Conservation (phyloP, 371 early-diverging fungal genomes). For the Lichtheimia ornata region DNA sequence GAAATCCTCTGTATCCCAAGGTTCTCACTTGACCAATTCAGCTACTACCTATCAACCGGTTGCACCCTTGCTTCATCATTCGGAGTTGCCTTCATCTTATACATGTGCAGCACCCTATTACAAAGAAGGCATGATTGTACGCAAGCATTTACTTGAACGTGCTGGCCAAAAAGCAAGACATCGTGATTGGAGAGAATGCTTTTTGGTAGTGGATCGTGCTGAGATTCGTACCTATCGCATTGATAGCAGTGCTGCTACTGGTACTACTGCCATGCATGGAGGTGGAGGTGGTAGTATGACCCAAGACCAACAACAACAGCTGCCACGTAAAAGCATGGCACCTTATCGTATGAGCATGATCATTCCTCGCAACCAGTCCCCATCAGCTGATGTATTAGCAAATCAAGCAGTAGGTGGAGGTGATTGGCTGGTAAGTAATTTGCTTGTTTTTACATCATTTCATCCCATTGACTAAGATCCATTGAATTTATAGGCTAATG, state of each 20-base stretch:
- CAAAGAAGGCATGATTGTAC: constrained; percentile 78
- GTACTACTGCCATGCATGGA: constrained; percentile 4
- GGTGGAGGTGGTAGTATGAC: too few relatives aligned
- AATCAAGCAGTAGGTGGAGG: constrained; percentile 22
- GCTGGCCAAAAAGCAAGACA: constrained; percentile 76
- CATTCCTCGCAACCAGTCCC: constrained; percentile 8
- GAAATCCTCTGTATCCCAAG: constrained; percentile 23
- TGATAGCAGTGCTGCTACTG: constrained; percentile 39
- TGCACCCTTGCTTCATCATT: constrained; percentile 28
- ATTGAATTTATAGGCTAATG: constrained; percentile 26
- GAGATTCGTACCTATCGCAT: constrained; percentile 80
- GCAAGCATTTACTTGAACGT: constrained; percentile 82
- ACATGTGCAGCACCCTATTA: constrained; percentile 45
- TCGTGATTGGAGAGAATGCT: constrained; percentile 86
- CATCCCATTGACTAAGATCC: not conserved
- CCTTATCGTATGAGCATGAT: constrained; percentile 20
- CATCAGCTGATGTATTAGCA: constrained; percentile 11
- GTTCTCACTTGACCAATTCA: constrained; percentile 17
- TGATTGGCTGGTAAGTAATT: constrained; percentile 25
- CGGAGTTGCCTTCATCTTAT: constrained; percentile 25
- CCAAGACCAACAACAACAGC: constrained; percentile 5
- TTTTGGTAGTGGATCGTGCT: constrained; percentile 73
- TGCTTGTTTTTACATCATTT: not conserved
- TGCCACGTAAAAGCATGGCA: constrained; percentile 19
- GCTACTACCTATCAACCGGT: constrained; percentile 29